Evolutionary conservation across 768 basidiomycete species (phyloP), one percentile per base, ranked within the genome.

Genomic region (Mrakia hoshinonis): DNA sequence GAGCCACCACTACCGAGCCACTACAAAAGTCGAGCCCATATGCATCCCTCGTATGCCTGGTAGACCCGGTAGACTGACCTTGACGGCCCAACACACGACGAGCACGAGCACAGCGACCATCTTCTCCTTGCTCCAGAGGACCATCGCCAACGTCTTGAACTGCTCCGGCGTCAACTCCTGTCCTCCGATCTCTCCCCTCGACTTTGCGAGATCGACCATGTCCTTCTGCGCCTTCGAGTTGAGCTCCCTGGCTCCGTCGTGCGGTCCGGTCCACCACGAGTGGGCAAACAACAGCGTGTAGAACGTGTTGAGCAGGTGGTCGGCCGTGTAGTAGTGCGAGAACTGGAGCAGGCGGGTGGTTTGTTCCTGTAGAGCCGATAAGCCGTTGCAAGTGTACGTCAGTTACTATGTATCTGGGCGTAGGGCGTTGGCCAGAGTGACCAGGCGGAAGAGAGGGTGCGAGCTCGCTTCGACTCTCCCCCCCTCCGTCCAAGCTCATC

Each of bases 231-330:
- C 95, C 36, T 84, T 83, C 1, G 93, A 97, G 78, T 95, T 91
- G 73, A 85, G 85, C 43, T 86, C 85, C 1, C 87, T 85, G 29
- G 83, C 83, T 6, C 96, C 96, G 75, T 99, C 93, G 77, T 99
- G 96, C 0, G 93, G 89, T 1, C 87, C 89, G 81, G 89, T 89
- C 43, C 86, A 80, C 89, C 92, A 99, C 95, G 94, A 99, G 62
- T 84, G 84, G 48, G 87, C 90, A 74, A 99, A 98, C 77, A 90
- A 90, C 51, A 89, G 83, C n/a, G 92, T 94, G 89, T 91, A 97
- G 0, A 88, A 81, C 1, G 94, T 92, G 20, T 87, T 89, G 73
- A 99, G 81, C 70, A 96, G 79, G 80, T 99, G 94, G 80, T 99
- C 96, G 70, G 90, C 85, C 71, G 89, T 85, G 82, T 92, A 99